A percentile compares a stretch with the other conserved stretches of the same genome.
Evolutionary conservation across 1,284 basidiomycete genomes (phyloP).

Genomic region (Ganoderma lucidum): DNA sequence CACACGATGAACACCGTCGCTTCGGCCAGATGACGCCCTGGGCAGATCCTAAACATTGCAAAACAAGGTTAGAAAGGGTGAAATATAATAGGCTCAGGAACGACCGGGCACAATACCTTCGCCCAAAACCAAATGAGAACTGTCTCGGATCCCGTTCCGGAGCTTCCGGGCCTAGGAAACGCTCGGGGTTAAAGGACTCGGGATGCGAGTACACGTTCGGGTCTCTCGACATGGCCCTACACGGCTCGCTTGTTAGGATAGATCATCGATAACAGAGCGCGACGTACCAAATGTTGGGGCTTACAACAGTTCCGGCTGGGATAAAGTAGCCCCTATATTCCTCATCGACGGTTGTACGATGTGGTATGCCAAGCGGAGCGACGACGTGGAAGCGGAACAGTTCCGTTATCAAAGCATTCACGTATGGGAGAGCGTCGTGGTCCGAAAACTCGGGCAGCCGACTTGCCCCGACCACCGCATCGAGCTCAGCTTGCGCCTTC

Average conservation of each 20-base stretch:
- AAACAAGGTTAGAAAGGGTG: too few relatives aligned
- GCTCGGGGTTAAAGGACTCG: constrained; percentile 27
- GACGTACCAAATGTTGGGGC: neutral
- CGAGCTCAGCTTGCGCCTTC: neutral
- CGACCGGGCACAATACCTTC: constrained; percentile 10
- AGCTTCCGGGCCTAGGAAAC: constrained; percentile 16
- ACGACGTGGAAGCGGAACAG: neutral
- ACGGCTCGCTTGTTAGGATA: neutral
- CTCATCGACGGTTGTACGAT: neutral
- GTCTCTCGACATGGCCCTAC: constrained; percentile 30
- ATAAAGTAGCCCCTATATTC: neutral
- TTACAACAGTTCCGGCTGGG: neutral
- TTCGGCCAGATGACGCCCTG: constrained; percentile 7
- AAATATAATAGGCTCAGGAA: neutral
- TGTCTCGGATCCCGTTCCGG: constrained; percentile 21
- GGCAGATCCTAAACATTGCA: constrained; percentile 6
- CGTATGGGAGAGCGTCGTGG: neutral
- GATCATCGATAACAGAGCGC: neutral
- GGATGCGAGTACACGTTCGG: constrained; percentile 29
- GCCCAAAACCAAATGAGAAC: constrained; percentile 28
- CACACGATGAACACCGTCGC: constrained; percentile 11
- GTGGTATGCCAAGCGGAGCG: neutral
- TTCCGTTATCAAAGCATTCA: neutral
- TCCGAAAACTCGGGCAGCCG: neutral
- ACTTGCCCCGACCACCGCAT: neutral